Base-by-base conservation (phyloP, 2,329 filamentous ascomycete species). In the Xylaria hypoxylon region DNA sequence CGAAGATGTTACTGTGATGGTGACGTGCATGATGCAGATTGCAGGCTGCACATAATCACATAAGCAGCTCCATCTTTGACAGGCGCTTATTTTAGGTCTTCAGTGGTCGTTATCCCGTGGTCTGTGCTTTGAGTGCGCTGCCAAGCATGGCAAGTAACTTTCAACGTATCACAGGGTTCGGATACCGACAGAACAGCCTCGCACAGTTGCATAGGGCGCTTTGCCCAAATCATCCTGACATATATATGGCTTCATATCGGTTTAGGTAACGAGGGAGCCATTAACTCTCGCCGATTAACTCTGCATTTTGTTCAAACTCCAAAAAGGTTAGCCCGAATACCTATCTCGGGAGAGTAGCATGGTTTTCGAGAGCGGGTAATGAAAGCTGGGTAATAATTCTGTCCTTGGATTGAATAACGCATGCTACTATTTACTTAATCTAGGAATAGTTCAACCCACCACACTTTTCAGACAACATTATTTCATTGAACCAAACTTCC, bases 1-100 rank as follows among this genome's bases (percentile, higher is more conserved):
- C 38, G 51, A 47, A 51, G 64, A 71, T 74, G 72, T 73, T 68
- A 74, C 67, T 50, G 73, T 73, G 72, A 74, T 72, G 57, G 59
- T 45, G 64, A 44, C 47, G 56, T 73, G 73, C 74, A 65, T 35
- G n/a, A 50, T 69, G 61, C 65, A 65, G 55, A 47, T 28, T 19
- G 47, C 59, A 22, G 3, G 44, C 55, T 65, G 58, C 52, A 62
- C 55, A 42, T 26, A 61, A 53, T 52, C 40, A n/a, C n/a, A n/a
- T n/a, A n/a, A n/a, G n/a, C n/a, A 51, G 31, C 55, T 56, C 42
- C 24, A 22, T 15, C 17, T 47, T n/a, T 60, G 28, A 59, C 52
- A 47, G 65, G 65, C 65, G 65, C 65, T 64, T 67, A 67, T 60
- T 57, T 50, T 15, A 31, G 22, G 35, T 17, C 11, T 7, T 52